Conservation (phyloP, 306 rosid genomes). For the Corylus avellana region DNA sequence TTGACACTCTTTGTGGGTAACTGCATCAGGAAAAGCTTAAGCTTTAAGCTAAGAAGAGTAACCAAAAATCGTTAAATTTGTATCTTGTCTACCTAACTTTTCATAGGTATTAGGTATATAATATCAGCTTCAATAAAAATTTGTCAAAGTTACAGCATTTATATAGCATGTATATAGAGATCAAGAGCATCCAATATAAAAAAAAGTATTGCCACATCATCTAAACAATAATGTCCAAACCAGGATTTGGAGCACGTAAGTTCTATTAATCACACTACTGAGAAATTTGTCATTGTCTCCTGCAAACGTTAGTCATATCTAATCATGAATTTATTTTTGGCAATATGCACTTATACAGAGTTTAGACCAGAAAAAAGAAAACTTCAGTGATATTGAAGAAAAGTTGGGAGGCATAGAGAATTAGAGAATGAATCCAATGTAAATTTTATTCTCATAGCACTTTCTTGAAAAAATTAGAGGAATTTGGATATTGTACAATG, state of each 20-base stretch:
- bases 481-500: too few relatives aligned
- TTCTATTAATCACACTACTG: not conserved
- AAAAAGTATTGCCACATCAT: not conserved
- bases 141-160: not conserved
- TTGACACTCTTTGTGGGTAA: constrained; percentile 93
- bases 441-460: not conserved
- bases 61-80: not conserved
- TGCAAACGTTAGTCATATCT: not conserved
- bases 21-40: constrained; percentile 54
- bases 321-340: not conserved
- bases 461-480: not conserved
- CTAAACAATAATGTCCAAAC: not conserved
- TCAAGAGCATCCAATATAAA: not conserved
- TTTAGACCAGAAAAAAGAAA: not conserved
- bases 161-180: not conserved
- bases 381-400: not conserved
- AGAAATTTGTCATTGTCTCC: not conserved
- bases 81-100: not conserved
- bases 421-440: not conserved
- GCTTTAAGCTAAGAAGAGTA: not conserved
- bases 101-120: too few relatives aligned
- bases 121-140: not conserved
- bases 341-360: not conserved
- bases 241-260: not conserved
- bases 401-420: not conserved